Evolutionary conservation across 2,329 filamentous ascomycete genomes (phyloP), one percentile per base, ranked within the genome.

Genomic region (Ilyonectria destructans): DNA sequence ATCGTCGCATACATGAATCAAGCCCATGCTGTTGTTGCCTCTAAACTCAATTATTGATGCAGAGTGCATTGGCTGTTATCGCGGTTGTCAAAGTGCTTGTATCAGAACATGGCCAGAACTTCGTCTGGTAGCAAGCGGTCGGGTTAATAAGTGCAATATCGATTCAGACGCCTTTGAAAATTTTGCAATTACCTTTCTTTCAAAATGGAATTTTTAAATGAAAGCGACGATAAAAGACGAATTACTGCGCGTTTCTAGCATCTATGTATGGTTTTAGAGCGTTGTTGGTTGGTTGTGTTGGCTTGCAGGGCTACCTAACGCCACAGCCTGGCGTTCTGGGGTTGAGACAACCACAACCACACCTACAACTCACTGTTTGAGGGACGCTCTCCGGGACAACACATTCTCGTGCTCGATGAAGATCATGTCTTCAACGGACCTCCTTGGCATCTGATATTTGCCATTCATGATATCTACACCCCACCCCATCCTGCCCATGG

Each of bases 251-350:
- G 40, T 55, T 46, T 26, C 33, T 12, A 52, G 58, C 26, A 55
- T 21, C 21, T 31, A 55, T 45, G 49, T 49, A 46, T 15, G 31
- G 13, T 13, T 62, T 45, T 45, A 62, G 49, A 46, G 40, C 19
- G 58, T 55, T 62, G 37, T 45, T 55, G 12, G 58, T 62, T 46
- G 58, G 49, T 29, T 43, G 58, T 62, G 58, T 62, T 23, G 37
- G 58, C 43, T 62, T 45, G 19, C 58, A 55, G 37, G 49, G 52
- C 58, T 48, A 52, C 43, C 37, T 49, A 55, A 55, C 58, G 58
- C 58, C 58, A 62, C 58, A 52, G 45, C 23, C 29, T 17, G 26
- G 57, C 43, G 19, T 45, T 35, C 29, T 17, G 26, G 57, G 57
- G 19, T 45, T 33, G 26, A 33, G 43, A n/a, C n/a, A 55, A 15